These are phyloP conservation scores for Serendipita sp. DNA, from an alignment of 768 basidiomycete genomes.

Conservation along the genomic window DNA sequence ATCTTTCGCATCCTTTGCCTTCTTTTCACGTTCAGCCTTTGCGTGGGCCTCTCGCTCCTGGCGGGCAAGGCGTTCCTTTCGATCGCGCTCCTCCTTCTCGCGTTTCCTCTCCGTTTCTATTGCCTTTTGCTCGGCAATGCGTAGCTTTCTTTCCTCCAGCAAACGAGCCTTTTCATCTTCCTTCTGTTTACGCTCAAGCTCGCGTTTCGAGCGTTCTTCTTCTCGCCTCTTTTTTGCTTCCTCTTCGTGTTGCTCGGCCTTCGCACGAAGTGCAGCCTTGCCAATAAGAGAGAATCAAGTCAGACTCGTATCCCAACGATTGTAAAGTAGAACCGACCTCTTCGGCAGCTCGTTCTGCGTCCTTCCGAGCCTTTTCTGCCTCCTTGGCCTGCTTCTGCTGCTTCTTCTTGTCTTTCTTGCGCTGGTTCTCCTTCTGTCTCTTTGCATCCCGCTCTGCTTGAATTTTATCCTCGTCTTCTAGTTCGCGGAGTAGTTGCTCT, in stretches of 20 bases:
- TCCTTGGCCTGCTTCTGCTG: conserved; percentile 87
- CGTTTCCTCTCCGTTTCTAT: conserved; percentile 60
- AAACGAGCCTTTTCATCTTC: conserved; percentile 73
- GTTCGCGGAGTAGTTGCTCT: conserved; percentile 77
- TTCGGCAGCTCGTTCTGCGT: conserved; percentile 75
- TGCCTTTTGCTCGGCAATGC: conserved; percentile 64
- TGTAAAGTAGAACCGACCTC: conserved; percentile 22
- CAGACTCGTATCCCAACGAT: neutral
- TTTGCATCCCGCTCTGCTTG: conserved; percentile 80
- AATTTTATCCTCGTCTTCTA: conserved; percentile 87
- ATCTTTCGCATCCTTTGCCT: conserved; percentile 38
- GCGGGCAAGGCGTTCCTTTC: conserved; percentile 34
- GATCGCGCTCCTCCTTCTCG: conserved; percentile 60
- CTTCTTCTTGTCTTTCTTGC: conserved; percentile 98
- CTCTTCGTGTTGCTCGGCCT: conserved; percentile 62
- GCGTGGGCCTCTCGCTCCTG: conserved; percentile 37
- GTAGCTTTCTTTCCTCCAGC: conserved; percentile 69
- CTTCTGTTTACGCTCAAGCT: conserved; percentile 53
- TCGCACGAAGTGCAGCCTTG: conserved; percentile 48
- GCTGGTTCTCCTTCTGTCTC: conserved; percentile 85
- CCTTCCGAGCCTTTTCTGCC: conserved; percentile 67
- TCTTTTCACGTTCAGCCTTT: conserved; percentile 34
- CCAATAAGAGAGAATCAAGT: neutral
- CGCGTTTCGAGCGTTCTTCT: conserved; percentile 69
- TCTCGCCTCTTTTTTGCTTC: conserved; percentile 68